Percentiles rank a stretch among this genome's conserved stretches.
phyloP scores from a whole-genome alignment of 805 yeast genomes.

The Candida odintsovae region DNA sequence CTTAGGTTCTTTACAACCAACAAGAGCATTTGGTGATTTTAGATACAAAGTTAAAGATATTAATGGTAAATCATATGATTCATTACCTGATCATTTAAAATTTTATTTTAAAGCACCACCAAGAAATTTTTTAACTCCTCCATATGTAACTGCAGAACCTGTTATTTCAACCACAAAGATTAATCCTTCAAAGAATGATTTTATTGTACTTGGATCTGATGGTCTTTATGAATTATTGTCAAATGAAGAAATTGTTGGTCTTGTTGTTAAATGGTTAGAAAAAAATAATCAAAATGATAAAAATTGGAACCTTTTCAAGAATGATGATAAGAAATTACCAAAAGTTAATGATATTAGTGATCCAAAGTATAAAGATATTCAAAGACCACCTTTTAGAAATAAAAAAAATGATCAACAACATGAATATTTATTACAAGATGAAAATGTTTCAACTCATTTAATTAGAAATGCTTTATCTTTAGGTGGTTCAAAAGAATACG shows the following conservation, averaged over 20 bases:
- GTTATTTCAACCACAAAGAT: slow-evolving; percentile 79
- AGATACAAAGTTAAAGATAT: slow-evolving; percentile 74
- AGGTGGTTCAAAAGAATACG: slow-evolving; percentile 80
- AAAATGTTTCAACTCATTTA: slow-evolving; percentile 86
- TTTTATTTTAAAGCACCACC: slow-evolving; percentile 81
- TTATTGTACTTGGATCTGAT: slow-evolving; percentile 89
- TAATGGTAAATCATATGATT: slow-evolving; percentile 35
- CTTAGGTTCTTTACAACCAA: slow-evolving; percentile 89
- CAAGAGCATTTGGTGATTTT: slow-evolving; percentile 96
- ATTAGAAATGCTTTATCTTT: slow-evolving; percentile 91
- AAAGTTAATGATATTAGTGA: slow-evolving; percentile 57
- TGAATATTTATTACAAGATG: slow-evolving; percentile 66
- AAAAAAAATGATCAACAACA: slow-evolving; percentile 26
- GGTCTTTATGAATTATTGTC: slow-evolving; percentile 89
- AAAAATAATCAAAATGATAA: slow-evolving; percentile 35
- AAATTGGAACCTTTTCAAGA: slow-evolving; percentile 17
- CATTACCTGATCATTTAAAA: slow-evolving; percentile 71
- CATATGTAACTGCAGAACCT: slow-evolving; percentile 96
- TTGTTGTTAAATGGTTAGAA: slow-evolving; percentile 93
- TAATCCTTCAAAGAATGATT: slow-evolving; percentile 66
- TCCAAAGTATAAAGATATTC: slow-evolving; percentile 46
- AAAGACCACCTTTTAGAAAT: slow-evolving; percentile 72
- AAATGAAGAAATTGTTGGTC: slow-evolving; percentile 86
- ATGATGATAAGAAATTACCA: slow-evolving; percentile 46
- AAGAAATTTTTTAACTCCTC: slow-evolving; percentile 75